phyloP scores from a whole-genome alignment of 2,329 filamentous ascomycete genomes.

The Trichoderma lentiforme region DNA sequence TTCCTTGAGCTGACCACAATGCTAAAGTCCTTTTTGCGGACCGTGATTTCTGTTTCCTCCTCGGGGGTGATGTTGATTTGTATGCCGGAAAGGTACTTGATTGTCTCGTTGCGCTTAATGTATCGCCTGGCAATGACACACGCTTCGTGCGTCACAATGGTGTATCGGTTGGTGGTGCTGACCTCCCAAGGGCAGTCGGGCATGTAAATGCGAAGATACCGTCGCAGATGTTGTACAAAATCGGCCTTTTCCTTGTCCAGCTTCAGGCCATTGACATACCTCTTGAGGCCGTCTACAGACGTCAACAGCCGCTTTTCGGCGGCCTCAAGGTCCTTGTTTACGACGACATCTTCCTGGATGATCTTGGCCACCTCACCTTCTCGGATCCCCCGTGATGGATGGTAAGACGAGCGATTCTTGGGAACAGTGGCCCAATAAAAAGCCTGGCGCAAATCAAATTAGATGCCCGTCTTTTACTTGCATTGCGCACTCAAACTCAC shows the following conservation, averaged over 20 bases:
- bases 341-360: slow-evolving; percentile 63
- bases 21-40: slow-evolving; percentile 89
- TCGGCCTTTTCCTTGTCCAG: slow-evolving; percentile 80
- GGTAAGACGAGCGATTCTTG: slow-evolving; percentile 87
- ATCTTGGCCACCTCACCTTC: slow-evolving; percentile 60
- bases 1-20: slow-evolving; percentile 91
- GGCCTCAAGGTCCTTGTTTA: slow-evolving; percentile 66
- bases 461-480: background rate
- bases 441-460: slow-evolving; percentile 52
- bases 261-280: slow-evolving; percentile 65
- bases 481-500: slow-evolving; percentile 54
- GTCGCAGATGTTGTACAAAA: slow-evolving; percentile 79
- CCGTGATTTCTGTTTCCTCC: slow-evolving; percentile 78
- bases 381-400: slow-evolving; percentile 74
- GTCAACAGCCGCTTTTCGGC: slow-evolving; percentile 72
- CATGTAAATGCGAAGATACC: slow-evolving; percentile 89
- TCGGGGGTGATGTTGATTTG: slow-evolving; percentile 90
- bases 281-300: slow-evolving; percentile 66
- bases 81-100: slow-evolving; percentile 89
- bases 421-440: slow-evolving; percentile 97
- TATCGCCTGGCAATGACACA: slow-evolving; percentile 75
- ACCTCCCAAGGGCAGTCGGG: slow-evolving; percentile 96
- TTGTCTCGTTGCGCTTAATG: slow-evolving; percentile 77
- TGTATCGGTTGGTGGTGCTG: slow-evolving; percentile 87
- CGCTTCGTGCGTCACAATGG: slow-evolving; percentile 84